Percentiles rank a stretch among this genome's conserved stretches.
These are phyloP conservation scores for Pseudonitzschia delicatissima DNA, from an alignment of 108 stramenopile species.

Conservation along the genomic window DNA sequence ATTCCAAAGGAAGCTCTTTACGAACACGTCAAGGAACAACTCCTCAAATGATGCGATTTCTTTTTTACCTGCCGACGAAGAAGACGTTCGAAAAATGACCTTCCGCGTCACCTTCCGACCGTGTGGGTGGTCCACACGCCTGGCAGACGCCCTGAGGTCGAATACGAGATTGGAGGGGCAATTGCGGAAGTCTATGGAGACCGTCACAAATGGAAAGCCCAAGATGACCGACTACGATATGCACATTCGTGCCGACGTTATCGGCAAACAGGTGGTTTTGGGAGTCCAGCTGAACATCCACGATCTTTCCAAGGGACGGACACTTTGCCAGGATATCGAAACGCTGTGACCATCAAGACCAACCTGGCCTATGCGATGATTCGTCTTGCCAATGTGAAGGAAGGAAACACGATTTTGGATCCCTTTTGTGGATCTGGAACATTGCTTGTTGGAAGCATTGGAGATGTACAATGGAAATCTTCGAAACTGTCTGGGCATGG, in stretches of 20 bases:
- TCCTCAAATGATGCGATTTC: slow-evolving; percentile 20
- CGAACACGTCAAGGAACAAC: slow-evolving; percentile 46
- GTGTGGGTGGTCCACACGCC: slow-evolving; percentile 58
- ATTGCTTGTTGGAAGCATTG: slow-evolving; percentile 70
- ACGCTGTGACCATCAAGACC: slow-evolving; percentile 70
- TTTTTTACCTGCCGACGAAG: neutral
- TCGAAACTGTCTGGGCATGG: slow-evolving; percentile 50
- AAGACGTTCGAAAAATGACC: slow-evolving; percentile 11
- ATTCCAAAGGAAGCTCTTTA: slow-evolving; percentile 57
- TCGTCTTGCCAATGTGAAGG: slow-evolving; percentile 45
- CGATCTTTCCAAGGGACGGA: slow-evolving; percentile 56
- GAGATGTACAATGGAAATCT: slow-evolving; percentile 43
- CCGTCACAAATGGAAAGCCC: slow-evolving; percentile 26
- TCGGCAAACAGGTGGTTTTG: slow-evolving; percentile 50
- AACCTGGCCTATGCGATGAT: slow-evolving; percentile 71
- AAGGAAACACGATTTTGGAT: slow-evolving; percentile 59
- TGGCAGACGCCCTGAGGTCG: slow-evolving; percentile 55
- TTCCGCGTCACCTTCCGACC: slow-evolving; percentile 67
- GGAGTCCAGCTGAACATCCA: slow-evolving; percentile 64
- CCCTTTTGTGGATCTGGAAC: slow-evolving; percentile 85
- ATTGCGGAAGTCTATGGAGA: slow-evolving; percentile 47
- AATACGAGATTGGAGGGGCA: slow-evolving; percentile 67
- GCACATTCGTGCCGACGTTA: slow-evolving; percentile 52
- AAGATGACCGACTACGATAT: slow-evolving; percentile 71
- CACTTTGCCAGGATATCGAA: slow-evolving; percentile 63